Evolutionary conservation across 495 filamentous ascomycete genomes (phyloP), one percentile per base, ranked within the genome.

Genomic region (Xylaria longipes): DNA sequence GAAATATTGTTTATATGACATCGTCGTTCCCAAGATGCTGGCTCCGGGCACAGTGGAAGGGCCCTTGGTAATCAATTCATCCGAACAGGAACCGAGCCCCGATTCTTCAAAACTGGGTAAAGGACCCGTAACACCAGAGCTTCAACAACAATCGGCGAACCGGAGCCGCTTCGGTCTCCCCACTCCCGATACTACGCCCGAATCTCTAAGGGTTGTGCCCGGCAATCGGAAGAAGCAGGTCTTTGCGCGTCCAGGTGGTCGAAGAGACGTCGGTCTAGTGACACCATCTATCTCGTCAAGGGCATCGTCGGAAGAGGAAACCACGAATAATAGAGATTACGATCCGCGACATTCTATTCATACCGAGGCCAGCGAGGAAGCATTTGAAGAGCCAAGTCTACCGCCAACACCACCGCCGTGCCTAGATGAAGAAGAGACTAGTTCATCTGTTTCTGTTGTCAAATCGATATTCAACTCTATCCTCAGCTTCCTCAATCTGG

Each of bases 401-500:
- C 29, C 12, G 20, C 20, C 63, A 14, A 35, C 45, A 25, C 27
- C 39, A 20, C 27, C 27, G 20, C 64, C 11, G n/a, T 39, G 54
- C 12, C 1, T 39, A 12, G 20, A 66, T 20, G 25, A 25, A 27
- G 45, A 66, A 50, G 43, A 66, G 9, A 25, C 6, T 15, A 4
- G 29, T 8, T 37, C 31, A 1, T 37, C 45, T 29, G 4, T 66
- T 48, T 66, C 45, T 4, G 3, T 54, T 39, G n/a, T 66, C 2
- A 66, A 52, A 54, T 39, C 29, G 45, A 22, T 54, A 27, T 54
- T 37, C 31, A 27, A n/a, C 29, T 39, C 45, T 0, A 5, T 66
- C 8, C 6, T 66, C 29, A 54, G 64, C 46, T 52, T 66, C 17
- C 64, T 66, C 64, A 66, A 66, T 66, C 45, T 66, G 64, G 64